Base-by-base conservation (phyloP, 192 early-diverging fungal species). In the Umbelopsis ramanniana region DNA sequence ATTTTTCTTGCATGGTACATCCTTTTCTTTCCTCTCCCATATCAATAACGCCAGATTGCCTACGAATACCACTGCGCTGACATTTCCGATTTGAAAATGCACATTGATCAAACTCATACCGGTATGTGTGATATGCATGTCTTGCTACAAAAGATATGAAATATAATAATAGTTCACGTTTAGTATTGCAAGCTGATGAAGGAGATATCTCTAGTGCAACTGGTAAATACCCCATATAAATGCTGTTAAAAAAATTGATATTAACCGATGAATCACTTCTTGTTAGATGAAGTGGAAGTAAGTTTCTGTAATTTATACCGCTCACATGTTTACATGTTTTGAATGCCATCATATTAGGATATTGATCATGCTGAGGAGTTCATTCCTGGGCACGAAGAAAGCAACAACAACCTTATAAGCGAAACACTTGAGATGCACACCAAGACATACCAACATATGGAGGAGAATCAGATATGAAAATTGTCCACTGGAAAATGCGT, bases 391-490 rank as follows among this genome's bases (percentile, higher is more conserved):
- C 11, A 55, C 7, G 53, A 55, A 26, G 24, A 55, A 55, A 22
- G 21, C 46, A 69, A 15, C 26, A 50, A 24, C 46, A 52, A 22
- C 48, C 37, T 70, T 71, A 69, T 46, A 69, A 69, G 4, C 6
- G 19, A 52, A 40, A 57, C 68, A 40, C 66, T 76, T 19, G 66
- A 66, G 47, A 48, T 14, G 21, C 24, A 24, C 24, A 29, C 21
- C 11, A 54, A 72, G 52, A 53, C 33, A 68, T 76, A 71, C 38
- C 53, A 57, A 37, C 66, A 48, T 57, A 29, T 72, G 48, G 29
- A 29, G 29, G 29, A 29, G 1, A 3, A 29, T 29, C 3, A 29
- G n/a, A n/a, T n/a, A 29, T 29, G 29, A 3, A 29, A 29, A 3
- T 3, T 29, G 29, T 29, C 29, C 3, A 29, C 29, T 29, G 29